These are phyloP conservation scores for Chalara sp. DNA, from an alignment of 2,329 filamentous ascomycete genomes.

Conservation along the genomic window DNA sequence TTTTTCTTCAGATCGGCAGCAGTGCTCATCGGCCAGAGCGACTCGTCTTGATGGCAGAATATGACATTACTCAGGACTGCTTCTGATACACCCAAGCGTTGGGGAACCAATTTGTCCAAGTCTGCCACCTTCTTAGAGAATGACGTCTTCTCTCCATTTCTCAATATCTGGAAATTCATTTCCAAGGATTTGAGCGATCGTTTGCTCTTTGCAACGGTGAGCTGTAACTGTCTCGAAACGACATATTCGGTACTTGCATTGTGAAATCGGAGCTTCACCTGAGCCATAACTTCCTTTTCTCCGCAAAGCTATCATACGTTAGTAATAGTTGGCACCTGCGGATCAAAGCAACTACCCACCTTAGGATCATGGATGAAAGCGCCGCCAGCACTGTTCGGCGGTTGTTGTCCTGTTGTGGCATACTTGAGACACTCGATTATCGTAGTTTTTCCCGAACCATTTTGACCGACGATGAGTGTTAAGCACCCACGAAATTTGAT, in stretches of 20 bases:
- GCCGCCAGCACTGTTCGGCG: constrained; percentile 82
- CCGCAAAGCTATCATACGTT: constrained; percentile 53
- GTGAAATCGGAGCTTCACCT: constrained; percentile 84
- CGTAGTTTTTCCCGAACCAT: constrained; percentile 96
- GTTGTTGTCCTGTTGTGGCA: constrained; percentile 88
- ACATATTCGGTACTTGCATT: constrained; percentile 75
- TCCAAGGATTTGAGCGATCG: constrained; percentile 76
- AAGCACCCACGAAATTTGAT: constrained; percentile 87
- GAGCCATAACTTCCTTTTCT: constrained; percentile 83
- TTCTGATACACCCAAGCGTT: constrained; percentile 80
- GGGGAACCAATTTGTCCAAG: constrained; percentile 76
- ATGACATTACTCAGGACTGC: constrained; percentile 92
- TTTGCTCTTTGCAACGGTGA: constrained; percentile 67
- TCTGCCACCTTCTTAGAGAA: constrained; percentile 77
- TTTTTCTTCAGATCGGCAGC: constrained; percentile 80
- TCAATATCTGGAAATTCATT: constrained; percentile 65
- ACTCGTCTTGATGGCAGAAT: constrained; percentile 98
- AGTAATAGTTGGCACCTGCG: not conserved
- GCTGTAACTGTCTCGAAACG: constrained; percentile 74
- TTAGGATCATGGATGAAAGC: constrained; percentile 98
- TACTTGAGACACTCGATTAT: constrained; percentile 99
- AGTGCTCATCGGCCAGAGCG: constrained; percentile 92
- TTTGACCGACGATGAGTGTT: constrained; percentile 93
- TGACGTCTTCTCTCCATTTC: constrained; percentile 71
- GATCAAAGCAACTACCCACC: constrained; percentile 31